Evolutionary conservation across 768 basidiomycete genomes (phyloP).

Genomic region (Coprinellus aureogranulatus): DNA sequence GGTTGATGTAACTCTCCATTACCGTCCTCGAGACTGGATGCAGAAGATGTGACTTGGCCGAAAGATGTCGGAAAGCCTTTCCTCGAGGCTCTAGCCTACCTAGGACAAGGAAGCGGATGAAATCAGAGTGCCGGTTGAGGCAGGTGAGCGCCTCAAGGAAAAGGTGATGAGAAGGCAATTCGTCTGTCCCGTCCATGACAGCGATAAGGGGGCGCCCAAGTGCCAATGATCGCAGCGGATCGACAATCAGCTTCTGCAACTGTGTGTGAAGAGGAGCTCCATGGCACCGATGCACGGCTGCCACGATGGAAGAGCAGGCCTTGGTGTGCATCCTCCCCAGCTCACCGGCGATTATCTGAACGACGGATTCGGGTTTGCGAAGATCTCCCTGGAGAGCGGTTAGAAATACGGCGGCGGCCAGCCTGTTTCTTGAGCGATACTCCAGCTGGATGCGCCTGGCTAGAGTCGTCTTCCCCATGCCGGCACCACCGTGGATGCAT

Average conservation of each 20-base stretch:
- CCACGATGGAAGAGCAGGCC: background rate
- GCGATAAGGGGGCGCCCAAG: conserved; percentile 1
- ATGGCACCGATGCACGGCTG: background rate
- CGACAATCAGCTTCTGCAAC: background rate
- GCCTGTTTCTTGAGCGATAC: background rate
- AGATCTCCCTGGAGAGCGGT: background rate
- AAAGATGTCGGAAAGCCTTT: background rate
- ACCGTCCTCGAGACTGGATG: background rate
- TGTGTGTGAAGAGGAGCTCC: background rate
- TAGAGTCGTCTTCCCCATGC: conserved; percentile 8
- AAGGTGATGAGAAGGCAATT: background rate
- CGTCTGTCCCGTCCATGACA: conserved; percentile 9
- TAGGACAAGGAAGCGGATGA: conserved; percentile 7
- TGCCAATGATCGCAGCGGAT: conserved; percentile 1
- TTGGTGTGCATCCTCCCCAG: conserved; percentile 1
- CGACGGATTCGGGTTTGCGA: background rate
- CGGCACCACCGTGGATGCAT: conserved; percentile 10
- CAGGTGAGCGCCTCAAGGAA: conserved; percentile 3
- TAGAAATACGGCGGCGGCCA: background rate
- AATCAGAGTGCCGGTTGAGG: background rate
- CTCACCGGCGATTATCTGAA: conserved; percentile 10
- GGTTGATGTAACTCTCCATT: background rate
- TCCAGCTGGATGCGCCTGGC: background rate
- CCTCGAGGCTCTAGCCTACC: background rate
- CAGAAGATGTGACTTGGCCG: background rate